Conservation (phyloP, 2,329 filamentous ascomycete genomes). For the Monilinia vaccinii-corymbosi region DNA sequence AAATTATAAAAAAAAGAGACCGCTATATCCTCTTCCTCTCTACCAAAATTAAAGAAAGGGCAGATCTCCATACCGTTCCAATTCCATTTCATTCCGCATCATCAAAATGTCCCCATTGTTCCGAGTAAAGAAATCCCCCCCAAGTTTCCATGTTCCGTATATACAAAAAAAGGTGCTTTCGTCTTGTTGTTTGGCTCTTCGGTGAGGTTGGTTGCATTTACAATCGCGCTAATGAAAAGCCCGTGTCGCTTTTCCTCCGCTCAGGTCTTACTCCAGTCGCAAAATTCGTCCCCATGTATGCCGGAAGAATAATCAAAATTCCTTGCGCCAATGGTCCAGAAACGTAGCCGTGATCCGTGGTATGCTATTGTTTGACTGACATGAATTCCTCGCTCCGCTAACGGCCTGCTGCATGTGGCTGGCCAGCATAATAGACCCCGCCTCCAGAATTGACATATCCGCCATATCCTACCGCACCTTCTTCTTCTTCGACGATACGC, state of each 20-base stretch:
- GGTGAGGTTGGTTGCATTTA: constrained; percentile 4
- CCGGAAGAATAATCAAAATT: neutral
- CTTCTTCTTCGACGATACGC: constrained; percentile 16
- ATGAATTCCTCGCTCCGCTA: neutral
- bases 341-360: neutral
- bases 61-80: neutral
- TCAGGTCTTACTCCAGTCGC: neutral
- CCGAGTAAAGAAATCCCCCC: neutral
- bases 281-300: neutral
- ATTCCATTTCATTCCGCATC: constrained; percentile 1
- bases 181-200: neutral
- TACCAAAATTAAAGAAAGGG: neutral
- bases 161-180: constrained; percentile 2
- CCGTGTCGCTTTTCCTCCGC: neutral
- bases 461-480: constrained; percentile 16
- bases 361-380: neutral
- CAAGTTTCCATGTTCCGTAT: neutral
- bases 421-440: constrained; percentile 23
- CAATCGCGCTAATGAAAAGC: neutral
- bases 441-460: constrained; percentile 20
- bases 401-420: constrained; percentile 16
- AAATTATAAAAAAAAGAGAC: neutral
- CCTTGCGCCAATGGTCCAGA: constrained; percentile 1
- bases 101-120: neutral
- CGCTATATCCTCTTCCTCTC: neutral